phyloP scores from a whole-genome alignment of 176 grass and related monocot genomes.

The Phoenix dactylifera region DNA sequence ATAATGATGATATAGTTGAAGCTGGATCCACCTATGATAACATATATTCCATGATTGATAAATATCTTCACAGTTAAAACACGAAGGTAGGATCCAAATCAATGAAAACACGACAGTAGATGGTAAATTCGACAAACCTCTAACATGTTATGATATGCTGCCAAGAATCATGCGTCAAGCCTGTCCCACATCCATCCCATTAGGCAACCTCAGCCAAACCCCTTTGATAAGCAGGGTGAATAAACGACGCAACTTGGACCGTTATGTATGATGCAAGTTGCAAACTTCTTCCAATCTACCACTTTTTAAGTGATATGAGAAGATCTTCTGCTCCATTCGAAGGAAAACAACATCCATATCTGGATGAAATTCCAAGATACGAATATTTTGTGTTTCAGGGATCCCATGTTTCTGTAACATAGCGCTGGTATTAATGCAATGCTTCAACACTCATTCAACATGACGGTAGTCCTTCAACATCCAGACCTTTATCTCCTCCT shows the following conservation, averaged over 20 bases:
- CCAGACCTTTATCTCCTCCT: constrained; percentile 9
- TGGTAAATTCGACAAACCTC: no score
- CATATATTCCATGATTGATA: no score
- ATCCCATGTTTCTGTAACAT: not conserved
- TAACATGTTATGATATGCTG: no score
- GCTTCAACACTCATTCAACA: constrained; percentile 5
- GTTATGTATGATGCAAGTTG: not conserved
- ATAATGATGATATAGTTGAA: no score
- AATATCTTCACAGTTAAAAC: no score
- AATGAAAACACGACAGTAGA: no score
- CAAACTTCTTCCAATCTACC: constrained; percentile 3
- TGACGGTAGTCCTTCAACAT: not conserved
- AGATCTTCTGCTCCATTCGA: constrained; percentile 11
- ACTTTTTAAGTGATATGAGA: constrained; percentile 7
- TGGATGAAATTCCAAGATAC: constrained; percentile 11
- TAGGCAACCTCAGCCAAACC: no score
- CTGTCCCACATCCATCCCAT: no score
- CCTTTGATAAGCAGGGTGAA: not conserved
- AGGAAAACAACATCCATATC: constrained; percentile 23
- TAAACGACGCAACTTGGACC: constrained; percentile 11
- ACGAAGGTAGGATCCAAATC: no score
- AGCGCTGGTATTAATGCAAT: not conserved
- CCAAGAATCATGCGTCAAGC: no score
- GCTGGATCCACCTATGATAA: no score
- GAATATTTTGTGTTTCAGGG: not conserved